Evolutionary conservation across 2,329 filamentous ascomycete genomes (phyloP).

Genomic region (Trichoderma sp.): DNA sequence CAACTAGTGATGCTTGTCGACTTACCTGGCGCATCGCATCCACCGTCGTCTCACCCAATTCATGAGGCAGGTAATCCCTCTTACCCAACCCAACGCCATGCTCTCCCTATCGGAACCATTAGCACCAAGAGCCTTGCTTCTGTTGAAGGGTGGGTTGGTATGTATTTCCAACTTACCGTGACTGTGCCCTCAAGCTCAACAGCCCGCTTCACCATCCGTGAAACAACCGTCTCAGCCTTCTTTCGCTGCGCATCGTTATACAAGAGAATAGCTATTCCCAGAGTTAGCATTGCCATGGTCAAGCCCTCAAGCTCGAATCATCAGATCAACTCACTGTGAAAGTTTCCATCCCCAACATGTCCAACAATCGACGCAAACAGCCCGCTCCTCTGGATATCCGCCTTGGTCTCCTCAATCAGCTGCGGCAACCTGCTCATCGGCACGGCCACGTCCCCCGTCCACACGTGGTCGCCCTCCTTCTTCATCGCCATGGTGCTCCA

Average conservation of each 20-base stretch:
- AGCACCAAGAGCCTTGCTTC: background rate
- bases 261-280: conserved; percentile 52
- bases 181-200: conserved; percentile 85
- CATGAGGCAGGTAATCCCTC: conserved; percentile 78
- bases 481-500: conserved; percentile 75
- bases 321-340: conserved; percentile 56
- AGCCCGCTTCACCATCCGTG: conserved; percentile 83
- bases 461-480: conserved; percentile 70
- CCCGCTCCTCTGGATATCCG: conserved; percentile 48
- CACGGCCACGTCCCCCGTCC: conserved; percentile 86
- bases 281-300: background rate
- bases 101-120: conserved; percentile 58
- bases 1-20: conserved; percentile 19
- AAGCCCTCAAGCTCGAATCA: background rate
- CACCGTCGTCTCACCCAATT: conserved; percentile 73
- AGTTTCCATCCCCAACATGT: conserved; percentile 78
- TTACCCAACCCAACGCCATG: conserved; percentile 85
- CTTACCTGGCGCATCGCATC: conserved; percentile 79
- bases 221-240: conserved; percentile 70
- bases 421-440: conserved; percentile 73
- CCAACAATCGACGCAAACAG: conserved; percentile 61
- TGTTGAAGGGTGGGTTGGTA: background rate
- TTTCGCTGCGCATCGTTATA: conserved; percentile 68
- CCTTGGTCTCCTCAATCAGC: conserved; percentile 73
- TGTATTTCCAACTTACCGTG: conserved; percentile 51